These are phyloP conservation scores for Diaporthe sp. DNA, from an alignment of 2,329 filamentous ascomycete genomes.

Conservation along the genomic window DNA sequence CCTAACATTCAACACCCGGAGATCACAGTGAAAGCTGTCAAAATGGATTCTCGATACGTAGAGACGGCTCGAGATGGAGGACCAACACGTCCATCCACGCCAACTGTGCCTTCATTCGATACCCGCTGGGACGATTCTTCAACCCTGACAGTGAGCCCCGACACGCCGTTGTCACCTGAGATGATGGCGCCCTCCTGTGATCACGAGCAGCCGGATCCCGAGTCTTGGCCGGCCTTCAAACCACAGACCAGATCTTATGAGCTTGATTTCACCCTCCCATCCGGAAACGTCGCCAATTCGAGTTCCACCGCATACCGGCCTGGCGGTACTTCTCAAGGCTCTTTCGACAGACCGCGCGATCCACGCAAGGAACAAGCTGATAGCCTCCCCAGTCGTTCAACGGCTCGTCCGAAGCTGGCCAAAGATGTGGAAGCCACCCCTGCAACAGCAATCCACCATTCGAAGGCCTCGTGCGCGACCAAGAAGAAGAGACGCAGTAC, in stretches of 20 bases:
- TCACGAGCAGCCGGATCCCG: not conserved
- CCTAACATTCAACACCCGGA: not conserved
- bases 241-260: not conserved
- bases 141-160: not conserved
- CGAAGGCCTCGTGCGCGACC: not conserved
- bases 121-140: not conserved
- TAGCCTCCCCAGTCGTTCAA: too few species aligned
- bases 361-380: too few species aligned
- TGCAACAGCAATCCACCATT: not conserved
- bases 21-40: not conserved
- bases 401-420: not conserved
- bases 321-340: not conserved
- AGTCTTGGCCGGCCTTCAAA: not conserved
- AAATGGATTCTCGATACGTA: not conserved
- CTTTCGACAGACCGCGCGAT: not conserved
- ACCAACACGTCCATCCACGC: not conserved
- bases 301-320: not conserved
- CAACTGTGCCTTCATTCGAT: not conserved
- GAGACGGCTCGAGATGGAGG: not conserved
- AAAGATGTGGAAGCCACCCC: not conserved
- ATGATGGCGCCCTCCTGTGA: not conserved
- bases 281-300: not conserved
- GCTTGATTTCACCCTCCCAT: not conserved
- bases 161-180: not conserved
- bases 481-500: not conserved